A percentile compares a stretch with the other conserved stretches of the same genome.
phyloP scores from a whole-genome alignment of 306 rosid genomes.

The Cucurbita maxima region DNA sequence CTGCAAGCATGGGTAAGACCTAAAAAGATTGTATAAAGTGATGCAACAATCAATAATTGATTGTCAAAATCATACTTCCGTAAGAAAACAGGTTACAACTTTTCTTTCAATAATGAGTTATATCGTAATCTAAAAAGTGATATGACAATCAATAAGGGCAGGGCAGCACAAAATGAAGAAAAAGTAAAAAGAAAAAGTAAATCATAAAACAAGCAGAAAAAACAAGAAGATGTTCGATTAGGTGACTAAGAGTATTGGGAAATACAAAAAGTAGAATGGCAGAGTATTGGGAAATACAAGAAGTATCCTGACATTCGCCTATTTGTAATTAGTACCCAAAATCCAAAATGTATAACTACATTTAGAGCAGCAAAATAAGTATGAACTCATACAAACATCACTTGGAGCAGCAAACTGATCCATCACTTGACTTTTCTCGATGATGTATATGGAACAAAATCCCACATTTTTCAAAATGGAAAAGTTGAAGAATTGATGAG shows the following conservation, averaged over 20 bases:
- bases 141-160: not conserved
- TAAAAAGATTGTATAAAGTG: slow-evolving; percentile 2
- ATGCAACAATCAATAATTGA: not conserved
- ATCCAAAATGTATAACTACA: not conserved
- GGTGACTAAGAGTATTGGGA: not conserved
- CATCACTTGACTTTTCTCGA: not conserved
- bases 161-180: too few relatives aligned
- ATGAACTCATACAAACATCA: not conserved
- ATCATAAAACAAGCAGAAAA: too few relatives aligned
- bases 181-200: too few relatives aligned
- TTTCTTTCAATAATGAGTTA: not conserved
- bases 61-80: not conserved
- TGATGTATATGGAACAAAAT: not conserved
- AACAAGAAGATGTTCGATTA: not conserved
- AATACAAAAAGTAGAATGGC: not conserved
- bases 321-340: not conserved
- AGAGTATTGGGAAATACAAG: not conserved
- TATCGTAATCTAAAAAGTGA: not conserved
- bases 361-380: not conserved
- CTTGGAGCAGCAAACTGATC: not conserved
- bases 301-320: not conserved
- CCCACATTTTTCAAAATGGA: not conserved
- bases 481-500: not conserved
- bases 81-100: not conserved
- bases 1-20: slow-evolving; percentile 26